Evolutionary conservation across 208 protist species (phyloP).

Genomic region (Sergeia podlipaevii): DNA sequence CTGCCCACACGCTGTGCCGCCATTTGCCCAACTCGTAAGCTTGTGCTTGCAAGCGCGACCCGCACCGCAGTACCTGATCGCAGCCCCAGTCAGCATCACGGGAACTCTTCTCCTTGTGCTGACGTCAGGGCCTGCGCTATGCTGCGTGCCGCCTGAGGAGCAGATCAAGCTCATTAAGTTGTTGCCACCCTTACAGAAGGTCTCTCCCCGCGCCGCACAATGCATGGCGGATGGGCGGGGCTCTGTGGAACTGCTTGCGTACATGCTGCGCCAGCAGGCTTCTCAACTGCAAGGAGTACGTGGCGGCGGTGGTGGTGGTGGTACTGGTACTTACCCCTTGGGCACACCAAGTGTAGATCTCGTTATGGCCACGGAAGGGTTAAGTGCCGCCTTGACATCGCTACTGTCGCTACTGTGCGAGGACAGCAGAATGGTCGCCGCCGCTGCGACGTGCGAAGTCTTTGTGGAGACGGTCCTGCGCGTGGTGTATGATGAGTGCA

Average conservation of each 20-base stretch:
- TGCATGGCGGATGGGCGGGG: slow-evolving; percentile 48
- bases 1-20: slow-evolving; percentile 38
- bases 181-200: slow-evolving; percentile 39
- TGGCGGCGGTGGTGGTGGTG: slow-evolving; percentile 26
- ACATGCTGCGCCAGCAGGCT: slow-evolving; percentile 6
- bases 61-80: slow-evolving; percentile 34
- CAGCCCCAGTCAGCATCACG: slow-evolving; percentile 42
- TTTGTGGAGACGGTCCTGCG: slow-evolving; percentile 30
- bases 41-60: no score
- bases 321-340: slow-evolving; percentile 12
- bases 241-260: slow-evolving; percentile 35
- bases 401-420: slow-evolving; percentile 21
- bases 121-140: neutral
- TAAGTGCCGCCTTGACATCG: no score
- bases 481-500: slow-evolving; percentile 5
- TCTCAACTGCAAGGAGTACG: no score
- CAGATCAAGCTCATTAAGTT: slow-evolving; percentile 27
- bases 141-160: slow-evolving; percentile 6
- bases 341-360: no score
- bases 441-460: slow-evolving; percentile 19
- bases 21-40: slow-evolving; percentile 55
- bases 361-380: no score
- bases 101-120: slow-evolving; percentile 43
- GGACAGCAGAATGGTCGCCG: slow-evolving; percentile 39
- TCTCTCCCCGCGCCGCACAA: slow-evolving; percentile 35